phyloP scores from a whole-genome alignment of 73 alveolate species.

The Loxodes magnus region DNA sequence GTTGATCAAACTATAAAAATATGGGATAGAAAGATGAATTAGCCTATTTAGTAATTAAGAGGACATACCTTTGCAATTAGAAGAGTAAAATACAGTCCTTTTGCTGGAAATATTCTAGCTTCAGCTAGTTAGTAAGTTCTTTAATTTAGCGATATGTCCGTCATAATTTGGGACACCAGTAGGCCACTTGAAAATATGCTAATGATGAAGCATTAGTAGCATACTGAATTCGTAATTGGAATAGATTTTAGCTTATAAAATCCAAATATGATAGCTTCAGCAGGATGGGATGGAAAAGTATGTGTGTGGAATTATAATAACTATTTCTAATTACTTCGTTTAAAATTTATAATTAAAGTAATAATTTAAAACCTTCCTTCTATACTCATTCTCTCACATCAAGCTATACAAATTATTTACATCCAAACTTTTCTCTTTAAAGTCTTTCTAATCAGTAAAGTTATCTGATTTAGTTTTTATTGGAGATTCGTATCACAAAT shows the following conservation, averaged over 20 bases:
- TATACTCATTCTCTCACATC: no score
- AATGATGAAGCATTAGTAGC: slow-evolving; percentile 43
- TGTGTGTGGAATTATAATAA: slow-evolving; percentile 71
- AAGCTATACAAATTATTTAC: no score
- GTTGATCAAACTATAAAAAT: slow-evolving; percentile 69
- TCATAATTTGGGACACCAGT: slow-evolving; percentile 70
- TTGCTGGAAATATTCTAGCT: slow-evolving; percentile 62
- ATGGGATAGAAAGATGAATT: slow-evolving; percentile 64
- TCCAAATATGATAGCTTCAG: slow-evolving; percentile 64
- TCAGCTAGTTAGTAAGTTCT: slow-evolving; percentile 88
- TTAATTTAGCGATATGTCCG: slow-evolving; percentile 95
- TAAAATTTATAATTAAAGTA: no score
- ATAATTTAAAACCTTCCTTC: no score
- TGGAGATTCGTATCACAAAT: no score
- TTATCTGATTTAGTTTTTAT: no score
- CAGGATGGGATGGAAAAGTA: slow-evolving; percentile 90
- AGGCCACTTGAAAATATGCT: slow-evolving; percentile 22
- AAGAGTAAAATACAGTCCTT: slow-evolving; percentile 85
- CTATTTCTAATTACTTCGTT: no score
- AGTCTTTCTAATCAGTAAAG: no score
- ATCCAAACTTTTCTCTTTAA: no score
- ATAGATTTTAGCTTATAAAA: slow-evolving; percentile 76
- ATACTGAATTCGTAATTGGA: slow-evolving; percentile 92
- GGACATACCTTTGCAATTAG: slow-evolving; percentile 88
- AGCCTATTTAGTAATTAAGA: slow-evolving; percentile 42